These are phyloP conservation scores for Ambrosia trifida DNA, from an alignment of 129 eudicot genomes.

Conservation along the genomic window DNA sequence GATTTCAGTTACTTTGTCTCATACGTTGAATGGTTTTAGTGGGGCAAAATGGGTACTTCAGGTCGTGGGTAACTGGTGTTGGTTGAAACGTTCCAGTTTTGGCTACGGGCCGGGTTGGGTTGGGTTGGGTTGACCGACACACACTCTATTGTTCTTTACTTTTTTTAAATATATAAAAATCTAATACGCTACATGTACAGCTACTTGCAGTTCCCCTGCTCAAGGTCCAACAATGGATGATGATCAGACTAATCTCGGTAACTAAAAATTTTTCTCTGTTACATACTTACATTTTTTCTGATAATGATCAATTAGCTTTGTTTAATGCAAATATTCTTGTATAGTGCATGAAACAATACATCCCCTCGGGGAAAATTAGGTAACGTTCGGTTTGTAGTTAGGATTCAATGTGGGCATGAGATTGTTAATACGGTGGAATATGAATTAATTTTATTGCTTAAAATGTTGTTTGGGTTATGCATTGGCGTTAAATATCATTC, in stretches of 20 bases:
- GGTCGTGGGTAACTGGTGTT: not conserved
- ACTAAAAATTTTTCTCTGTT: not conserved
- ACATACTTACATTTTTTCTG: not conserved
- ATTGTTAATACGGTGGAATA: no score
- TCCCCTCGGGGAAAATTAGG: no score
- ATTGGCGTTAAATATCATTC: not conserved
- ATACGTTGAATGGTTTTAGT: not conserved
- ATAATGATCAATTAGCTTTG: not conserved
- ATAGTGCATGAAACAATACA: no score
- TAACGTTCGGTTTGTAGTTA: no score
- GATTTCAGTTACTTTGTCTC: not conserved
- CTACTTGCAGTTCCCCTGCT: constrained; percentile 38
- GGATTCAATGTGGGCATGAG: no score
- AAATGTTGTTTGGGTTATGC: not conserved
- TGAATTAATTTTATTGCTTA: not conserved
- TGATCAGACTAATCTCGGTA: constrained; percentile 49
- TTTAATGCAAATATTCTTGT: no score
- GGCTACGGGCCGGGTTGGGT: no score
- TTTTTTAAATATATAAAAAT: not conserved
- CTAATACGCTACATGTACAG: constrained; percentile 37
- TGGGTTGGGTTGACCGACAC: not conserved
- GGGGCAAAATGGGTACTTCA: not conserved
- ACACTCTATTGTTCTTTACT: not conserved
- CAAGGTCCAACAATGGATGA: constrained; percentile 40
- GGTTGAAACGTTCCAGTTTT: constrained; percentile 1